Evolutionary conservation across 768 basidiomycete species (phyloP), one percentile per base, ranked within the genome.

Genomic region (Tricholoma furcatifolium): DNA sequence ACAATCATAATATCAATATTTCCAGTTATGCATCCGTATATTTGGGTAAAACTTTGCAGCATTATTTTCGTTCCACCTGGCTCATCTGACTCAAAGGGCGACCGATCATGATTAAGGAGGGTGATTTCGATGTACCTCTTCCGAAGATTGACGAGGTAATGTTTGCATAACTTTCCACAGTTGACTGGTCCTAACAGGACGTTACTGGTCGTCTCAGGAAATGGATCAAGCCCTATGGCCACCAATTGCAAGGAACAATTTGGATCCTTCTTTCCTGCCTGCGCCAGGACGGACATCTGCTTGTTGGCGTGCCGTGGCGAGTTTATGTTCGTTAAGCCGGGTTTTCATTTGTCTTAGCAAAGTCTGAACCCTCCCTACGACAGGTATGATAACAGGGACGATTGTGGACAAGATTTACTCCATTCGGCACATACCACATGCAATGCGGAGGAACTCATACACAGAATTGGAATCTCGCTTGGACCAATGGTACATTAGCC

Each of bases 401-500:
- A 83, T 91, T 50, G 77, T 90, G 40, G 77, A 81, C 11, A 76
- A 76, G 50, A 76, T 91, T 20, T 91, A 92, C 69, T 85, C 88
- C 1, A 82, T 91, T 17, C 81, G 79, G 57, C 65, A 76, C 1
- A 67, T 70, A 3, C 64, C 75, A n/a, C 70, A 71, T 6, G 64
- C 69, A 35, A 74, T 78, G 2, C 79, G 80, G 53, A 79, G 82
- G 55, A 62, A 72, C 0, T 61, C 79, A 45, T 67, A 87, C 46
- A 73, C 72, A 1, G 72, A 77, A 36, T 66, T 90, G n/a, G 90
- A 89, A 65, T 74, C 74, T 53, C 75, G 80, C 36, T 70, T 92
- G 40, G 85, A 88, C 63, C 85, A 83, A 54, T 91, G 89, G 88
- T 85, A 81, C 58, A 74, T 86, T 43, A 75, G 79, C 21, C 75